A percentile compares a stretch with the other conserved stretches of the same genome.
Conservation (phyloP, 768 basidiomycete genomes). For the Tephrocybe sp. region DNA sequence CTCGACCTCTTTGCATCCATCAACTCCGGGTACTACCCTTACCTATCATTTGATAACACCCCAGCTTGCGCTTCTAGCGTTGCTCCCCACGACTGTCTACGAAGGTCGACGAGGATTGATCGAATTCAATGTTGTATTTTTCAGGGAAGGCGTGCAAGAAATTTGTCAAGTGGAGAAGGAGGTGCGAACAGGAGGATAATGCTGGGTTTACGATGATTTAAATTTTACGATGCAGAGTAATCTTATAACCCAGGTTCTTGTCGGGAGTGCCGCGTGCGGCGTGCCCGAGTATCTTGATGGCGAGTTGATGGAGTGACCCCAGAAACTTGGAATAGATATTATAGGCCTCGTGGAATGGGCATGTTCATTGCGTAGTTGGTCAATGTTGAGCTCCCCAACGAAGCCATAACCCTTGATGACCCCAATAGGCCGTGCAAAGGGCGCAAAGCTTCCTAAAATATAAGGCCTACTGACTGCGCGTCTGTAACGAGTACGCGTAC, state of each 20-base stretch:
- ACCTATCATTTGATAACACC: slow-evolving; percentile 82
- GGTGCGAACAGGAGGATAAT: slow-evolving; percentile 36
- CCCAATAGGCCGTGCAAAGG: not conserved
- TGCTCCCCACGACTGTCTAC: slow-evolving; percentile 72
- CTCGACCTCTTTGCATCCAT: slow-evolving; percentile 58
- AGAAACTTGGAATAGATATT: slow-evolving; percentile 7
- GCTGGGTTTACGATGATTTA: not conserved
- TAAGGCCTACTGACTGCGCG: too few species aligned
- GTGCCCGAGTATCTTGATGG: too few species aligned
- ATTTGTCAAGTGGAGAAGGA: slow-evolving; percentile 78
- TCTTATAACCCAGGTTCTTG: slow-evolving; percentile 6
- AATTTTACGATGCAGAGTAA: not conserved
- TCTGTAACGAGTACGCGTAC: slow-evolving; percentile 23
- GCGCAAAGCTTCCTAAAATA: too few species aligned
- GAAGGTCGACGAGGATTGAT: slow-evolving; percentile 73
- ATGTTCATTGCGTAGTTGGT: slow-evolving; percentile 1
- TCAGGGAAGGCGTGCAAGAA: slow-evolving; percentile 80
- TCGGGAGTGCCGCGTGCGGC: too few species aligned
- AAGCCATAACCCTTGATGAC: not conserved
- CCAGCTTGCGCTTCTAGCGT: slow-evolving; percentile 67
- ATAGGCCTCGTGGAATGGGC: not conserved
- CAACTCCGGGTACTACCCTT: slow-evolving; percentile 69
- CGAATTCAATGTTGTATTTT: slow-evolving; percentile 87
- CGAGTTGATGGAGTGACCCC: slow-evolving; percentile 6
- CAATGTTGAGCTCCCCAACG: not conserved